A percentile compares a stretch with the other conserved stretches of the same genome.
Evolutionary conservation across 2,329 filamentous ascomycete genomes (phyloP).

Genomic region (Aspergillus sp.): DNA sequence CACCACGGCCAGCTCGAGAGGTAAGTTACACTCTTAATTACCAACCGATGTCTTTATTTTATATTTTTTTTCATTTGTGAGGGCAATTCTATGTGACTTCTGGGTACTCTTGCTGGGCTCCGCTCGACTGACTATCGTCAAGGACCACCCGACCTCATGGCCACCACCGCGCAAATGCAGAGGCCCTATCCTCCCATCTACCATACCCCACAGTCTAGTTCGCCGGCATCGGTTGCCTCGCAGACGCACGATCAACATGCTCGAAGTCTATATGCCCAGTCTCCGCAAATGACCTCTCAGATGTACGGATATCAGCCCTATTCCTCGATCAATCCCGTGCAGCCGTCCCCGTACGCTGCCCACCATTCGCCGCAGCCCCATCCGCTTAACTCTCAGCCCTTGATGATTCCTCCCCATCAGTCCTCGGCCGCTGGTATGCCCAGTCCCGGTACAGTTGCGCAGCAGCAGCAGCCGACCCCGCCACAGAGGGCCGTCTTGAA

Average conservation of each 20-base stretch:
- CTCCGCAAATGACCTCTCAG: slow-evolving; percentile 69
- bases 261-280: slow-evolving; percentile 74
- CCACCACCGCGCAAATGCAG: slow-evolving; percentile 56
- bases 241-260: slow-evolving; percentile 80
- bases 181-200: slow-evolving; percentile 82
- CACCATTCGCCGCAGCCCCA: slow-evolving; percentile 49
- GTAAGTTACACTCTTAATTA: too few relatives aligned
- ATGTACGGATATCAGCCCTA: slow-evolving; percentile 69
- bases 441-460: slow-evolving; percentile 48
- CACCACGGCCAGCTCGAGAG: slow-evolving; percentile 59
- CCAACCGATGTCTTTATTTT: too few relatives aligned
- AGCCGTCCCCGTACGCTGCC: slow-evolving; percentile 50
- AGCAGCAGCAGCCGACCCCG: slow-evolving; percentile 28
- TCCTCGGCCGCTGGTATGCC: slow-evolving; percentile 31
- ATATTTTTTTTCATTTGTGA: neutral
- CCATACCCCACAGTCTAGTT: slow-evolving; percentile 91
- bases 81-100: neutral
- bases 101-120: neutral
- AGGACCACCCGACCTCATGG: slow-evolving; percentile 67
- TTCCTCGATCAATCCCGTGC: slow-evolving; percentile 44
- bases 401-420: slow-evolving; percentile 44
- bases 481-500: slow-evolving; percentile 30
- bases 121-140: slow-evolving; percentile 31
- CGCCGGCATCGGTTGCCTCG: slow-evolving; percentile 85
- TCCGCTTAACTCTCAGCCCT: slow-evolving; percentile 47